Evolutionary conservation across 805 yeast genomes (phyloP).

Genomic region (Ogataea trehalophila): DNA sequence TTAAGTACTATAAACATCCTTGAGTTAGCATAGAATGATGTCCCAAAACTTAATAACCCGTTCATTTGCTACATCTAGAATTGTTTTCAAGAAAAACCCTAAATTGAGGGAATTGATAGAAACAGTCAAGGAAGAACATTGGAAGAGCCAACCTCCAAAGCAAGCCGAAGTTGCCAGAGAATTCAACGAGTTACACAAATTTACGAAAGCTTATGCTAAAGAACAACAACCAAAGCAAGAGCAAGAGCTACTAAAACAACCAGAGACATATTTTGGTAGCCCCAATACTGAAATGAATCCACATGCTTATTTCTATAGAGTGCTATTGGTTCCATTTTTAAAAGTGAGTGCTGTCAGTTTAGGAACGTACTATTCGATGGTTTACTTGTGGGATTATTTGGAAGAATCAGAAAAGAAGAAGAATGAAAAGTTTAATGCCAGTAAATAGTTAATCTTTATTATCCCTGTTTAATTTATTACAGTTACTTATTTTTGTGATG

Average conservation of each 20-base stretch:
- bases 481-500: too few relatives aligned
- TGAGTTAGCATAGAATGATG: not conserved
- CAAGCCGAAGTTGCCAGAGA: slow-evolving; percentile 1
- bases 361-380: slow-evolving; percentile 41
- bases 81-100: not conserved
- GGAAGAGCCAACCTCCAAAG: slow-evolving; percentile 3
- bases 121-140: slow-evolving; percentile 4
- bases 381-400: slow-evolving; percentile 40
- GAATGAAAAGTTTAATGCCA: not conserved
- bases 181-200: not conserved
- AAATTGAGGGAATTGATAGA: slow-evolving; percentile 3
- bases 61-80: not conserved
- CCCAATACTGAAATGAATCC: slow-evolving; percentile 18
- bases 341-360: slow-evolving; percentile 42
- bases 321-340: slow-evolving; percentile 41
- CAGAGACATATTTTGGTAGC: slow-evolving; percentile 6
- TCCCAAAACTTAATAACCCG: not conserved
- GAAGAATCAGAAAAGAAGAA: slow-evolving; percentile 27
- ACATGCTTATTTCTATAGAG: slow-evolving; percentile 38
- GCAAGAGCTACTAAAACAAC: not conserved
- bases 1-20: not conserved
- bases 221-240: not conserved
- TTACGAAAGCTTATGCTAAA: slow-evolving; percentile 1
- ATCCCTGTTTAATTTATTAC: too few relatives aligned
- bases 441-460: too few relatives aligned